Conservation (phyloP, 2,329 filamentous ascomycete species). For the Botrytis squamosa region DNA sequence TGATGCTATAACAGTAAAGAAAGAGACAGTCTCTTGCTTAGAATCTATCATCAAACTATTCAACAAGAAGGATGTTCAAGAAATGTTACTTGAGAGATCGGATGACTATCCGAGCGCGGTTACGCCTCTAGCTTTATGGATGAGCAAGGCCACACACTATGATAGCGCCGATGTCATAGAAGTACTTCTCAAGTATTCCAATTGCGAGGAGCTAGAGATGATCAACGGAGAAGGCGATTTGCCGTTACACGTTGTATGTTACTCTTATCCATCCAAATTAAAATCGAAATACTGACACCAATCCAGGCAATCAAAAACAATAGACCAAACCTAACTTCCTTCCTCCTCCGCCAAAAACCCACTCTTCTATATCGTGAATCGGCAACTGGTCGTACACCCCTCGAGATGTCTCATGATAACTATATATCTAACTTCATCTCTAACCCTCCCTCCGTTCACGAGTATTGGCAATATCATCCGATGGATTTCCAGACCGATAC, state of each 20-base stretch:
- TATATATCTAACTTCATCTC: conserved; percentile 43
- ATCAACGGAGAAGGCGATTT: conserved; percentile 66
- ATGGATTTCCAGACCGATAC: not conserved
- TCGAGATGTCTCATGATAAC: conserved; percentile 62
- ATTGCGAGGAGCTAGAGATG: conserved; percentile 55
- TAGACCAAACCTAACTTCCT: conserved; percentile 27
- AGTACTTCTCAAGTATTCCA: conserved; percentile 54
- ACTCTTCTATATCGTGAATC: conserved; percentile 66
- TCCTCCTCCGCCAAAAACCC: conserved; percentile 32
- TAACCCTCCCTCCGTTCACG: conserved; percentile 21
- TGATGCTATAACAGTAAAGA: not conserved
- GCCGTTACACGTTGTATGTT: conserved; percentile 57
- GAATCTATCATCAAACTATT: conserved; percentile 56
- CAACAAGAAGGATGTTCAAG: conserved; percentile 53
- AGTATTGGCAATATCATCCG: conserved; percentile 34
- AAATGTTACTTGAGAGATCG: conserved; percentile 59
- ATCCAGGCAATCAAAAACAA: conserved; percentile 38
- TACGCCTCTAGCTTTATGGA: conserved; percentile 64
- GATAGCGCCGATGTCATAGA: conserved; percentile 38
- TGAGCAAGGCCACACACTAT: conserved; percentile 36
- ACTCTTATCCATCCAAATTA: conserved; percentile 31
- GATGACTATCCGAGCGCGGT: conserved; percentile 51
- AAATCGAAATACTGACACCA: conserved; percentile 40
- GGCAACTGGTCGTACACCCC: conserved; percentile 70
- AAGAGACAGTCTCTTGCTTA: conserved; percentile 39